Evolutionary conservation across 2,329 filamentous ascomycete genomes (phyloP).

Genomic region (Botryotinia globosa): DNA sequence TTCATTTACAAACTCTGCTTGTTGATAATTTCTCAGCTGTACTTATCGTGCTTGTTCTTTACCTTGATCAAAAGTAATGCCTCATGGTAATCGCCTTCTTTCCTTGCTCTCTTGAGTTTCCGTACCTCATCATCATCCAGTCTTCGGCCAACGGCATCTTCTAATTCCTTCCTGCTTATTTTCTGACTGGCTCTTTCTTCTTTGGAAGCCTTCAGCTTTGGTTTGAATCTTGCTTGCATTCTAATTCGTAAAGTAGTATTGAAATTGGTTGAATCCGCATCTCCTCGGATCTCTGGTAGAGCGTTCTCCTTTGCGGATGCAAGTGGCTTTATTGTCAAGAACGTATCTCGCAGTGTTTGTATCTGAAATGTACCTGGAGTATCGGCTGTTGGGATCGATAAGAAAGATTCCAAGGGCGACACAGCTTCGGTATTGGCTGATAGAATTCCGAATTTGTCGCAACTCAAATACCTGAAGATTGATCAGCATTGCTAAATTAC

Average conservation of each 20-base stretch:
- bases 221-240: conserved; percentile 96
- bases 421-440: conserved; percentile 78
- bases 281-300: conserved; percentile 68
- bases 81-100: conserved; percentile 89
- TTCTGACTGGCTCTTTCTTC: conserved; percentile 82
- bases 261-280: conserved; percentile 65
- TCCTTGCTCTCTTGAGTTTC: conserved; percentile 75
- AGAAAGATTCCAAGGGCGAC: conserved; percentile 78
- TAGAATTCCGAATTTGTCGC: conserved; percentile 78
- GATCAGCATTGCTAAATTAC: not conserved
- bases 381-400: conserved; percentile 60
- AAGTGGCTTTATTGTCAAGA: conserved; percentile 60
- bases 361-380: conserved; percentile 70
- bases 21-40: conserved; percentile 42
- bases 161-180: conserved; percentile 81
- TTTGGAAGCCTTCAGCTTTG: conserved; percentile 71
- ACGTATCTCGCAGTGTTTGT: conserved; percentile 70
- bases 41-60: conserved; percentile 93
- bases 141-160: conserved; percentile 71
- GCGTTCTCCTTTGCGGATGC: conserved; percentile 47
- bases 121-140: conserved; percentile 85
- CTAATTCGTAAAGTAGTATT: conserved; percentile 74
- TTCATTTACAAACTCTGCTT: not conserved
- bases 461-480: conserved; percentile 68
- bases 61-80: conserved; percentile 80